Evolutionary conservation across 1,284 basidiomycete species (phyloP).

Genomic region (Puccinia coronata): DNA sequence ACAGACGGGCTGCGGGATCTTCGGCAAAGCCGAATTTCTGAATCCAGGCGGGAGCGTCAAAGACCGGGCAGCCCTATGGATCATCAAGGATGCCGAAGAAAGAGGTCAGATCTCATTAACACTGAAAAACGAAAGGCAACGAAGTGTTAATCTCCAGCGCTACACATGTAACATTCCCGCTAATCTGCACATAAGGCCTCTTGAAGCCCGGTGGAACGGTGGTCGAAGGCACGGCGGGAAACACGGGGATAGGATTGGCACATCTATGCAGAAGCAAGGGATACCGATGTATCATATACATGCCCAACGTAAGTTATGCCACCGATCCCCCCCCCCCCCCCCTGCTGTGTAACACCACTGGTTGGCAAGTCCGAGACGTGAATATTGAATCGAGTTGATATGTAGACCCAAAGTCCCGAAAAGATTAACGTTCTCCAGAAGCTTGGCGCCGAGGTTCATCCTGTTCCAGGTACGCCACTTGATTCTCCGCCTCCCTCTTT

Average conservation of each 20-base stretch:
- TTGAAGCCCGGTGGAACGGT: slow-evolving; percentile 59
- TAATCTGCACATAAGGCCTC: slow-evolving; percentile 51
- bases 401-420: slow-evolving; percentile 57
- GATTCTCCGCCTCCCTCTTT: neutral
- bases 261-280: slow-evolving; percentile 58
- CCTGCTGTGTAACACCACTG: neutral
- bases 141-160: neutral
- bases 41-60: slow-evolving; percentile 99
- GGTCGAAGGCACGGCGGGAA: slow-evolving; percentile 59
- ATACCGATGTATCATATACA: slow-evolving; percentile 60
- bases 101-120: slow-evolving; percentile 68
- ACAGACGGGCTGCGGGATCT: slow-evolving; percentile 81
- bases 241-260: slow-evolving; percentile 59
- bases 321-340: too few species aligned
- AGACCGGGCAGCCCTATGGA: slow-evolving; percentile 89
- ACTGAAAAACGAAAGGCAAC: neutral
- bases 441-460: slow-evolving; percentile 59
- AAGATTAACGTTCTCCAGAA: slow-evolving; percentile 59
- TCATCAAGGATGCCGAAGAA: slow-evolving; percentile 85
- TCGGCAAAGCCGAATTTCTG: slow-evolving; percentile 96
- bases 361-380: neutral
- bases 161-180: neutral
- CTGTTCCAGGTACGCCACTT: slow-evolving; percentile 54
- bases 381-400: neutral
- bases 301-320: slow-evolving; percentile 55